Base-by-base conservation (phyloP, 345 rosid genomes). In the Durio zibethinus region DNA sequence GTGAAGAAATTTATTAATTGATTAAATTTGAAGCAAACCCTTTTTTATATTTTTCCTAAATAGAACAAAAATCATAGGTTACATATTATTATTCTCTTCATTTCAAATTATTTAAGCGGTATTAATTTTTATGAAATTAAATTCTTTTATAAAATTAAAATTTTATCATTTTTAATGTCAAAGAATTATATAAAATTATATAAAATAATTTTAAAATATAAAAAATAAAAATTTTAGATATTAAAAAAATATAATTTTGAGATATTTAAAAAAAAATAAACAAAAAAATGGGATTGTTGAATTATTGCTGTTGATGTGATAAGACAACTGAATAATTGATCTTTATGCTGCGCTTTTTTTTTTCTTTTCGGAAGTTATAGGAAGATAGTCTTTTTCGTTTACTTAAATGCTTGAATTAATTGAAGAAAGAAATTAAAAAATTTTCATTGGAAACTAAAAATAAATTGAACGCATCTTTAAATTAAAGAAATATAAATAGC, bases 231-330 rank as follows among this genome's bases (percentile, higher is more conserved):
- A n/a, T n/a, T n/a, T n/a, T n/a, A n/a, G n/a, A n/a, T n/a, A n/a
- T n/a, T n/a, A n/a, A n/a, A n/a, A n/a, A n/a, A n/a, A n/a, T n/a
- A n/a, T n/a, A n/a, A n/a, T n/a, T n/a, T n/a, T n/a, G n/a, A n/a
- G n/a, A n/a, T n/a, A n/a, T n/a, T n/a, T n/a, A n/a, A n/a, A n/a
- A n/a, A n/a, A n/a, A n/a, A n/a, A n/a, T n/a, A n/a, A n/a, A n/a
- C n/a, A n/a, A n/a, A n/a, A n/a, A n/a, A n/a, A n/a, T n/a, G 3
- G 38, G 75, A 29, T 10, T 27, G 48, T 33, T 62, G 54, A 80
- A 77, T 77, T 63, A 77, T 80, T 77, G 77, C 1, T 21, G 14
- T 10, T 48, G 82, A 70, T 63, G 77, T 54, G 79, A 74, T 60
- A 35, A 45, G 57, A 23, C 3, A 31, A 50, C 42, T 18, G 33